Evolutionary conservation across 768 basidiomycete genomes (phyloP).

Genomic region (Suillus subalutaceus): DNA sequence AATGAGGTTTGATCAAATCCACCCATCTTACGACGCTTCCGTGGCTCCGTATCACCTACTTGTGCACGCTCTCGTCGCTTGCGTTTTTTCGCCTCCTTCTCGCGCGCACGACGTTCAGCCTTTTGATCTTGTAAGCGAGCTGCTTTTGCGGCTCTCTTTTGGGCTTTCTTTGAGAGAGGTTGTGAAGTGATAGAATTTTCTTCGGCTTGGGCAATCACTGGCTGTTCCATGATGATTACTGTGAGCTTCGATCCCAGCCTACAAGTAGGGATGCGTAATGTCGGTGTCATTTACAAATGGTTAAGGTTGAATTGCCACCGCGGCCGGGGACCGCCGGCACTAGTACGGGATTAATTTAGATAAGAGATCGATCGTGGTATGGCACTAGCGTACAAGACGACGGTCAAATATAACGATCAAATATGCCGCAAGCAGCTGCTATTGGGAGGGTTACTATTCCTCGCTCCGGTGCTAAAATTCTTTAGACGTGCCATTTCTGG

Average conservation of each 20-base stretch:
- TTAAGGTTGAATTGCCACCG: slow-evolving; percentile 12
- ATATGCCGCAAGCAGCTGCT: slow-evolving; percentile 2
- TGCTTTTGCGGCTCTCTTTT: slow-evolving; percentile 75
- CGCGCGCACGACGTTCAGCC: slow-evolving; percentile 72
- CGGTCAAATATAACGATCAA: not conserved
- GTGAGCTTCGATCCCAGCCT: not conserved
- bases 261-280: not conserved
- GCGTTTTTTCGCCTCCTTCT: slow-evolving; percentile 76
- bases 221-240: slow-evolving; percentile 29
- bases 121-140: slow-evolving; percentile 67
- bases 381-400: not conserved
- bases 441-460: not conserved
- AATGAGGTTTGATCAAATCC: slow-evolving; percentile 39
- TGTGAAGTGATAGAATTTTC: slow-evolving; percentile 18
- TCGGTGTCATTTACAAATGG: not conserved
- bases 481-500: not conserved
- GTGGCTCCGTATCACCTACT: slow-evolving; percentile 55
- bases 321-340: slow-evolving; percentile 11
- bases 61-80: slow-evolving; percentile 65
- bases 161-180: slow-evolving; percentile 72
- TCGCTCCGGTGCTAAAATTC: not conserved
- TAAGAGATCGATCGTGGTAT: slow-evolving; percentile 4
- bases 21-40: slow-evolving; percentile 26
- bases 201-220: slow-evolving; percentile 19
- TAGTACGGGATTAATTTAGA: not conserved